Evolutionary conservation across 2,329 filamentous ascomycete species (phyloP).

Genomic region (Paecilomyces sp.): DNA sequence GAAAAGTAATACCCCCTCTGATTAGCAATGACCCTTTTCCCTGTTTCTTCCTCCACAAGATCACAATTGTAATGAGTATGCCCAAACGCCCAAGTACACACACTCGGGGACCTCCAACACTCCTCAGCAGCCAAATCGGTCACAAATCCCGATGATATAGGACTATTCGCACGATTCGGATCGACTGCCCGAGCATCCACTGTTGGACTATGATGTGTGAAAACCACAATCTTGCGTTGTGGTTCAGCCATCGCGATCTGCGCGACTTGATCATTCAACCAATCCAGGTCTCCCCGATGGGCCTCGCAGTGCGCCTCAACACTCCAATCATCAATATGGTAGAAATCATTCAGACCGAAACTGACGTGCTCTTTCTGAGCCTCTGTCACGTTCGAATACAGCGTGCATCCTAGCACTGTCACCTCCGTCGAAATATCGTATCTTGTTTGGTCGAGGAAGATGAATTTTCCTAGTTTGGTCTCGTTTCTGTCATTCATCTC

Average conservation of each 20-base stretch:
- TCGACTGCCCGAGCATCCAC: constrained; percentile 18
- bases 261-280: constrained; percentile 32
- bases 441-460: constrained; percentile 34
- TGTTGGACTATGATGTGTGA: constrained; percentile 33
- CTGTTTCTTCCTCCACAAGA: constrained; percentile 22
- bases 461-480: constrained; percentile 21
- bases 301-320: constrained; percentile 23
- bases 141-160: constrained; percentile 31
- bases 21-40: constrained; percentile 33
- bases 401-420: constrained; percentile 40
- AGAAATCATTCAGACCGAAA: constrained; percentile 47
- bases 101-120: constrained; percentile 32
- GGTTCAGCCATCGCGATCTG: constrained; percentile 16
- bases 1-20: constrained; percentile 36
- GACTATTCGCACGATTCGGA: constrained; percentile 24
- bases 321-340: constrained; percentile 33
- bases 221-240: constrained; percentile 27
- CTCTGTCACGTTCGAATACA: constrained; percentile 43
- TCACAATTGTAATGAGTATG: constrained; percentile 44
- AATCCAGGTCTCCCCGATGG: constrained; percentile 27
- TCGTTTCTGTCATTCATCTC: constrained; percentile 1
- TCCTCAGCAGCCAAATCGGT: constrained; percentile 33
- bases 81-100: constrained; percentile 42
- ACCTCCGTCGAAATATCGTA: constrained; percentile 30
- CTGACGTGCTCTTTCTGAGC: constrained; percentile 32